phyloP scores from a whole-genome alignment of 495 filamentous ascomycete species.

The Penicillium mononematosum region DNA sequence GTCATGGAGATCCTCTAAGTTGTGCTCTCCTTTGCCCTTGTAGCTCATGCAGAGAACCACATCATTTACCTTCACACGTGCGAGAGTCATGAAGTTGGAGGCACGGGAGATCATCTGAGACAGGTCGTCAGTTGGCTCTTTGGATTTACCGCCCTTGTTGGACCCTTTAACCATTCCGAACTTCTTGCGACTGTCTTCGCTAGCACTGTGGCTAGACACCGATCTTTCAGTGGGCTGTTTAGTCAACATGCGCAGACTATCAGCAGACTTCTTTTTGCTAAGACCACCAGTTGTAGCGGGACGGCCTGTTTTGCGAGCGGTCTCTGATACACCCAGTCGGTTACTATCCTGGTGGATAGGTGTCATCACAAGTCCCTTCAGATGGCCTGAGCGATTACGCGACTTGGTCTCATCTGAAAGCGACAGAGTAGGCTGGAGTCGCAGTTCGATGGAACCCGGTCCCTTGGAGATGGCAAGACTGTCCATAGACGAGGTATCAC shows the following conservation, averaged over 20 bases:
- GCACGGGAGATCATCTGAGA: constrained; percentile 96
- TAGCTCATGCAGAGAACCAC: constrained; percentile 95
- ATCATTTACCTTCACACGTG: constrained; percentile 90
- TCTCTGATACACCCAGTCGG: constrained; percentile 40
- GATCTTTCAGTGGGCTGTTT: constrained; percentile 48
- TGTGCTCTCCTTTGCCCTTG: constrained; percentile 92
- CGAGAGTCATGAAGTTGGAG: constrained; percentile 94
- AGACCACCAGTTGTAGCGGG: constrained; percentile 36
- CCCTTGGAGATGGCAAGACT: constrained; percentile 46
- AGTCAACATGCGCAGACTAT: constrained; percentile 59
- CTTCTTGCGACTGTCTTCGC: constrained; percentile 56
- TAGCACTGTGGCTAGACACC: constrained; percentile 48
- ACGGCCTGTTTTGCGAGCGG: constrained; percentile 23
- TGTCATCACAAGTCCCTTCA: constrained; percentile 50
- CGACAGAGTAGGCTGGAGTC: constrained; percentile 74
- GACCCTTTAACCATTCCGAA: constrained; percentile 51
- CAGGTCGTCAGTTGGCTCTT: constrained; percentile 78
- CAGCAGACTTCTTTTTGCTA: constrained; percentile 63
- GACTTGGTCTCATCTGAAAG: constrained; percentile 52
- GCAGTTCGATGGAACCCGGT: constrained; percentile 69
- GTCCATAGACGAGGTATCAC: constrained; percentile 34
- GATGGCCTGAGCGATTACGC: constrained; percentile 32
- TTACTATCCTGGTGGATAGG: constrained; percentile 39
- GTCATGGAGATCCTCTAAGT: constrained; percentile 92
- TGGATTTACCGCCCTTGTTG: constrained; percentile 49